Conservation (phyloP, 1,284 basidiomycete species). For the Ustilago loliicola region DNA sequence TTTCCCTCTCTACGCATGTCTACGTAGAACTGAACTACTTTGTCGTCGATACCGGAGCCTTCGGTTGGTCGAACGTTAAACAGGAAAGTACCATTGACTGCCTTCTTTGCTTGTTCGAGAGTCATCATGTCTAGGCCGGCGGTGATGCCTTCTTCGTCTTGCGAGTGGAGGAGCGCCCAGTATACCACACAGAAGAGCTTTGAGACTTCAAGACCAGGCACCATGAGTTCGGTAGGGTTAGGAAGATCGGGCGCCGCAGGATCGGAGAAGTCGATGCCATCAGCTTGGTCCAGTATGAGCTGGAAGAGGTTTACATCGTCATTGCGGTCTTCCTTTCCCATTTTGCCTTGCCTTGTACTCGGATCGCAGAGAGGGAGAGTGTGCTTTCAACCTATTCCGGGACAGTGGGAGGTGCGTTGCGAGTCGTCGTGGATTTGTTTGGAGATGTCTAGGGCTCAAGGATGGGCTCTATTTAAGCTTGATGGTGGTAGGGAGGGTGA, state of each 20-base stretch:
- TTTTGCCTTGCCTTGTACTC: neutral
- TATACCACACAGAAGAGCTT: slow-evolving; percentile 53
- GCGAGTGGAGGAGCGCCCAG: slow-evolving; percentile 53
- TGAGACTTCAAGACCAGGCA: slow-evolving; percentile 49
- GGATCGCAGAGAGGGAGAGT: neutral
- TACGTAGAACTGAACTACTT: slow-evolving; percentile 52
- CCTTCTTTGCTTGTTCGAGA: slow-evolving; percentile 53
- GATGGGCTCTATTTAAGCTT: neutral
- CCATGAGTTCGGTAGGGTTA: slow-evolving; percentile 48
- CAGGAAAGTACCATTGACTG: slow-evolving; percentile 58
- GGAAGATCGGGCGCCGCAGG: slow-evolving; percentile 23
- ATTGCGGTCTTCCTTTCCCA: slow-evolving; percentile 25
- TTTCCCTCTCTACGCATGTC: slow-evolving; percentile 58
- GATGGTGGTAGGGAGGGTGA: neutral
- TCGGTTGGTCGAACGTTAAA: slow-evolving; percentile 51
- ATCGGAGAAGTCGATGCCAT: slow-evolving; percentile 56
- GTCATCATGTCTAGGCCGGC: slow-evolving; percentile 60
- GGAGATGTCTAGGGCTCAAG: neutral
- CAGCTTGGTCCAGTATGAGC: slow-evolving; percentile 57
- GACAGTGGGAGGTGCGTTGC: neutral
- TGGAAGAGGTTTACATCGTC: slow-evolving; percentile 57
- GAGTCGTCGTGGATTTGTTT: neutral
- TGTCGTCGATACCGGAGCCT: slow-evolving; percentile 22
- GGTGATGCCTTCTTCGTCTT: slow-evolving; percentile 47
- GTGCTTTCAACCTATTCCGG: too few relatives aligned